Evolutionary conservation across 140 eudicot genomes (phyloP).

Genomic region (Oenanthe javanica): DNA sequence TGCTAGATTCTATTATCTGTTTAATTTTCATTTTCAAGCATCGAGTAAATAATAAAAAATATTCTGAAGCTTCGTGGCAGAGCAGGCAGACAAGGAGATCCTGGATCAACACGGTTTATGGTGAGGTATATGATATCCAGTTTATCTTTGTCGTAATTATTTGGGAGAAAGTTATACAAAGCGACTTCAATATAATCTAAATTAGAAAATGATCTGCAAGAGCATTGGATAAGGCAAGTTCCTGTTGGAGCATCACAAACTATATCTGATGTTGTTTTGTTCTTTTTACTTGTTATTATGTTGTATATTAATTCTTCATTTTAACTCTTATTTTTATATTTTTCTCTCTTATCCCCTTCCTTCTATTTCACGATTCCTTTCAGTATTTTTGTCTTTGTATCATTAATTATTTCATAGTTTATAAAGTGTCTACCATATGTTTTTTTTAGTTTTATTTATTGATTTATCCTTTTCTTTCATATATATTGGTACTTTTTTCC

Average conservation of each 20-base stretch:
- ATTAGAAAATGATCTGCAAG: background rate
- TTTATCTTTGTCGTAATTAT: background rate
- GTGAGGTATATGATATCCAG: slow-evolving; percentile 59
- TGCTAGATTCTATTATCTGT: background rate
- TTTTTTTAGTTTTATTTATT: background rate
- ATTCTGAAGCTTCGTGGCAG: slow-evolving; percentile 80
- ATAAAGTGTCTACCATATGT: background rate
- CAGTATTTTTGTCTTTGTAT: background rate
- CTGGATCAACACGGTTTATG: slow-evolving; percentile 98
- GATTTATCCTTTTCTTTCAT: background rate
- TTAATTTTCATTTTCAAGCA: background rate
- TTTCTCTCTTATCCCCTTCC: background rate
- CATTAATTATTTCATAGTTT: background rate
- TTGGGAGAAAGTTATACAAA: background rate
- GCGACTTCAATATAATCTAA: background rate
- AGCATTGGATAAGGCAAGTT: background rate
- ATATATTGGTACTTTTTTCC: background rate
- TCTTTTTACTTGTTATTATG: background rate
- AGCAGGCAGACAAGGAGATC: slow-evolving; percentile 99
- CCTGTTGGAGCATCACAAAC: background rate
- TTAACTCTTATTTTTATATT: background rate
- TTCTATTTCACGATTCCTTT: background rate
- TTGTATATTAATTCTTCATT: background rate
- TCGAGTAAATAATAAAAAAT: background rate
- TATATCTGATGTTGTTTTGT: background rate